A percentile compares a stretch with the other conserved stretches of the same genome.
Conservation (phyloP, 2,329 filamentous ascomycete species). For the Fusarium sp. region DNA sequence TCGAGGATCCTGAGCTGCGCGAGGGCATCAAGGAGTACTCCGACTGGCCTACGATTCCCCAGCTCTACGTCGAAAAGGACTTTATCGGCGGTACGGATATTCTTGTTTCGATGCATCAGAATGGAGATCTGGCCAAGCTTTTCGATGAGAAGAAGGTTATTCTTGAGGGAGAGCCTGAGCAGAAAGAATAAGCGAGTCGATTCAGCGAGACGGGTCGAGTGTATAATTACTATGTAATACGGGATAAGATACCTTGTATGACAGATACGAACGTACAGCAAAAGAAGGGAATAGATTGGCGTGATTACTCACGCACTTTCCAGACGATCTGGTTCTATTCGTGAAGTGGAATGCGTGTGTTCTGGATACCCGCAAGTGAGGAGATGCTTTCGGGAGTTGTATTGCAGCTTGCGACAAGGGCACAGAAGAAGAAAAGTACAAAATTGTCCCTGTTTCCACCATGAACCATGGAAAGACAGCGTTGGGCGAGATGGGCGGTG, state of each 20-base stretch:
- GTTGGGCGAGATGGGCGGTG: too few relatives aligned
- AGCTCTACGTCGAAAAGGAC: slow-evolving; percentile 94
- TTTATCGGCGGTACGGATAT: slow-evolving; percentile 99
- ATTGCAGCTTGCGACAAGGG: background rate
- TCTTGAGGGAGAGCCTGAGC: slow-evolving; percentile 57
- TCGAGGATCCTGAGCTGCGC: slow-evolving; percentile 90
- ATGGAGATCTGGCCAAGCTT: slow-evolving; percentile 90
- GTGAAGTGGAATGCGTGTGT: background rate
- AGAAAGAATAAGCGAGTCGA: slow-evolving; percentile 46
- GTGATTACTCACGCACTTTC: background rate
- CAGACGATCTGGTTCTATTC: fast-evolving
- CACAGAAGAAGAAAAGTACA: background rate
- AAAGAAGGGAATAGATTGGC: slow-evolving; percentile 35
- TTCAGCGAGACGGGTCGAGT: slow-evolving; percentile 12
- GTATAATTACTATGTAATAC: slow-evolving; percentile 45
- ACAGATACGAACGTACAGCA: slow-evolving; percentile 40
- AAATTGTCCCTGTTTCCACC: background rate
- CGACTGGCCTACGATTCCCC: slow-evolving; percentile 98
- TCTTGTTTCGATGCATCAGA: slow-evolving; percentile 95
- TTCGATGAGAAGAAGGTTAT: slow-evolving; percentile 94
- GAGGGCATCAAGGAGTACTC: slow-evolving; percentile 98
- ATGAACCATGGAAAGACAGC: fast-evolving
- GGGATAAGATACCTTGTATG: slow-evolving; percentile 43
- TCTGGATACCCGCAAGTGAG: fast-evolving
- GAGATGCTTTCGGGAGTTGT: background rate